Base-by-base conservation (phyloP, 805 yeast genomes). In the Diddensiella santjacobensis region DNA sequence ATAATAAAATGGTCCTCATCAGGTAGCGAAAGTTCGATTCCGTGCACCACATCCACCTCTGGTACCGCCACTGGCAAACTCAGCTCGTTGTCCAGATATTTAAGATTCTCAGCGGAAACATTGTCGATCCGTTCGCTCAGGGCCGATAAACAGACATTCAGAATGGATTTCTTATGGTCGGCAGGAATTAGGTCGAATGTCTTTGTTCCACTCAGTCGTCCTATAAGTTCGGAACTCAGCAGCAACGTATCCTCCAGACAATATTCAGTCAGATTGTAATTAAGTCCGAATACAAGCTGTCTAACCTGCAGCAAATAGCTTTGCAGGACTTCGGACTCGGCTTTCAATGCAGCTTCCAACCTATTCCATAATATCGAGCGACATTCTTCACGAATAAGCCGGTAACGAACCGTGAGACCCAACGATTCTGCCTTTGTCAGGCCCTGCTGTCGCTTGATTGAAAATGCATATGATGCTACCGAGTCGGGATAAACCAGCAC, bases 401-500 rank as follows among this genome's bases (percentile, higher is more conserved):
- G 15, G 38, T 35, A 35, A 8, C 18, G 8, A 13, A 35, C 38
- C 20, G 38, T 35, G 18, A 35, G 18, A 6, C 15, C 20, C 38
- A 35, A 17, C 38, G 38, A 35, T 35, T 35, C 38, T 17, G 3
- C 59, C 46, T 1, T 48, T 54, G 58, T 10, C 47, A 18, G 26
- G 11, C 54, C 42, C 63, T 35, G 47, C 60, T 41, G 11, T 26
- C 19, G 44, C n/a, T 65, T 60, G n/a, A 85, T 71, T 46, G 73
- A 71, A 65, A 78, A 87, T 49, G 83, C 79, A 41, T 73, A 76
- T 2, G 79, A 75, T 0, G 81, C 79, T 0, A 88, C 84, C 52
- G 85, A 90, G n/a, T 83, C 89, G 4, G 78, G 77, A 58, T 77
- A 79, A 0, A 86, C 83, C 18, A 84, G 65, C 2, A 51, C 48